These are phyloP conservation scores for Populus hybrid DNA, from an alignment of 441 rosid genomes.

Conservation along the genomic window DNA sequence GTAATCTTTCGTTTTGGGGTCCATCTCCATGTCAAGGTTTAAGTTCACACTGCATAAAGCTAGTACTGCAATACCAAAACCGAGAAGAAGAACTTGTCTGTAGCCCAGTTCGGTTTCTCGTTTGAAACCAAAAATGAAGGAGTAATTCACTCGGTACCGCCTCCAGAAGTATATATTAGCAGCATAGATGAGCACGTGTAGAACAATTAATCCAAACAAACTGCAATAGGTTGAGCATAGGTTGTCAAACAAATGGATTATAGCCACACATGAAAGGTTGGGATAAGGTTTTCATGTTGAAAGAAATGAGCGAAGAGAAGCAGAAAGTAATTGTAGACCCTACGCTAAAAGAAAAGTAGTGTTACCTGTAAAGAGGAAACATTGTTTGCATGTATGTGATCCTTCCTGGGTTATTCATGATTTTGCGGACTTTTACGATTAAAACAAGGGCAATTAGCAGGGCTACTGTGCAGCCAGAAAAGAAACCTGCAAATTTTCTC, in stretches of 20 bases:
- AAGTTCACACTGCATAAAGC: conserved; percentile 53
- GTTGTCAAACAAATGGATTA: conserved; percentile 1
- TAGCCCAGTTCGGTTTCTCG: conserved; percentile 71
- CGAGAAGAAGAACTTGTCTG: conserved; percentile 54
- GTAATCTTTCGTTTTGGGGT: conserved; percentile 44
- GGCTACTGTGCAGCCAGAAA: conserved; percentile 61
- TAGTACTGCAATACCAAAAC: conserved; percentile 50
- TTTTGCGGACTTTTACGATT: conserved; percentile 42
- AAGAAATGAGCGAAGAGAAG: neutral
- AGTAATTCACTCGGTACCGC: conserved; percentile 59
- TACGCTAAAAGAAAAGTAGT: too few species aligned
- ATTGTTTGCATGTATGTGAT: conserved; percentile 55
- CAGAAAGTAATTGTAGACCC: neutral
- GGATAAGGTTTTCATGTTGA: neutral
- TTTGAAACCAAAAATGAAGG: conserved; percentile 88
- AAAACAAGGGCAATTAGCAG: conserved; percentile 49
- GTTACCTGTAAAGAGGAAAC: conserved; percentile 79
- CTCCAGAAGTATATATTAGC: conserved; percentile 72
- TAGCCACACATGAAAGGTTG: neutral
- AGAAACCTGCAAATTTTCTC: conserved; percentile 49
- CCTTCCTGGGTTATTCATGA: conserved; percentile 35
- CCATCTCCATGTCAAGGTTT: conserved; percentile 81
- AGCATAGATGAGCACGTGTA: conserved; percentile 63
- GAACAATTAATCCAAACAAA: conserved; percentile 62
- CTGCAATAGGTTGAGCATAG: conserved; percentile 33